These are phyloP conservation scores for Taxawa tesnikishii DNA, from an alignment of 2,329 filamentous ascomycete genomes.

Conservation along the genomic window DNA sequence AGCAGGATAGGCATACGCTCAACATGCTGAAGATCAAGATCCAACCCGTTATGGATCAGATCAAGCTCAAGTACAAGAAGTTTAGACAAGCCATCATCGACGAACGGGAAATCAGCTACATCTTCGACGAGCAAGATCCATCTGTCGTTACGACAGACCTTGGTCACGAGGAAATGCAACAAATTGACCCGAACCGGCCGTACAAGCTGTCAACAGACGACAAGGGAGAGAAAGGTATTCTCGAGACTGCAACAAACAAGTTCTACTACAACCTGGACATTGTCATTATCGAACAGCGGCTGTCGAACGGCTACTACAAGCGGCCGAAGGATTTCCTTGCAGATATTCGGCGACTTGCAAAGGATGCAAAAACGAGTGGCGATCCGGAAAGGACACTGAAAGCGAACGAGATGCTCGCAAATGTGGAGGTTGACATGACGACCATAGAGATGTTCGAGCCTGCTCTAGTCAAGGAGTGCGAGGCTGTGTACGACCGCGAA, in stretches of 20 bases:
- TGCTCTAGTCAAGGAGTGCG: conserved; percentile 57
- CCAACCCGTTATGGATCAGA: conserved; percentile 94
- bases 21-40: conserved; percentile 81
- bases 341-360: conserved; percentile 74
- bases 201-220: conserved; percentile 72
- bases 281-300: conserved; percentile 83
- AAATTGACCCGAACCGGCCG: conserved; percentile 50
- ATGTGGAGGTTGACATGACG: conserved; percentile 87
- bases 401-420: conserved; percentile 81
- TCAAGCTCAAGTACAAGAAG: conserved; percentile 78
- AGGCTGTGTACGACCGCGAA: conserved; percentile 66
- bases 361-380: conserved; percentile 71
- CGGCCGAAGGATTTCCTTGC: conserved; percentile 78
- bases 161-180: conserved; percentile 38
- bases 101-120: conserved; percentile 60
- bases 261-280: conserved; percentile 95
- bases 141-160: conserved; percentile 49
- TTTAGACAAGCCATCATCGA: conserved; percentile 74
- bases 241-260: conserved; percentile 63
- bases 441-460: conserved; percentile 57
- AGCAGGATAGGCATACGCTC: conserved; percentile 68
- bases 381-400: conserved; percentile 74
- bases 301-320: conserved; percentile 94
- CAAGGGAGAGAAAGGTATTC: conserved; percentile 63
- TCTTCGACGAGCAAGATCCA: conserved; percentile 74